Base-by-base conservation (phyloP, 176 grass and related monocot species). In the Ensete ventricosum region DNA sequence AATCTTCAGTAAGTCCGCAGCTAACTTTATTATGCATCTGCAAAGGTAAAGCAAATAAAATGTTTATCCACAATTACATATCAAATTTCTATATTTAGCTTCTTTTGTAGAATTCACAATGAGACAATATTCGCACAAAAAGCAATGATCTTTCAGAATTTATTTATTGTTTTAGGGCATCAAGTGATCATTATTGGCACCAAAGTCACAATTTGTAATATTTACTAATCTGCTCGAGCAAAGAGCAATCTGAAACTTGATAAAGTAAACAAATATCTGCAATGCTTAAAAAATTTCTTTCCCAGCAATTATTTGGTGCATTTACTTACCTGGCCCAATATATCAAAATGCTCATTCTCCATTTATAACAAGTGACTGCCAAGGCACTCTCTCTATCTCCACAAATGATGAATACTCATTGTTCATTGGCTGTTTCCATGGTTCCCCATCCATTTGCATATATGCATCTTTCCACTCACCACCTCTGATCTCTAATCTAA, bases 401-500 rank as follows among this genome's bases (percentile, higher is more conserved):
- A 99, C 88, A 55, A 99, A 91, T 53, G 86, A 94, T 7, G 95
- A 99, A 60, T 89, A 89, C 43, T 91, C 80, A 0, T 20, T 67
- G 64, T 76, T 85, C 75, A 94, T 79, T 73, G 90, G 86, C 84
- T 99, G 95, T 63, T 94, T 99, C 95, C 95, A 99, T 57, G 95
- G 95, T 68, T 99, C 95, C 58, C 95, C 90, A 16, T 99, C 95
- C 95, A 94, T 99, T 84, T 99, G 95, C 95, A 94, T 99, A 55
- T 87, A 99, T 20, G 88, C 90, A 50, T 87, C 88, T 55, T 64
- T 87, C 90, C 90, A 94, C 49, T 83, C 78, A 0, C 90, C 90
- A 19, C 95, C 95, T 91, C 89, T 94, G 77, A 99, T 99, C 74
- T 99, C 95, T 52, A 99, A 81, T 17, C 90, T 82, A 73, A 99